Evolutionary conservation across 78 protist species (phyloP).

Genomic region (Thecamonas trahens): DNA sequence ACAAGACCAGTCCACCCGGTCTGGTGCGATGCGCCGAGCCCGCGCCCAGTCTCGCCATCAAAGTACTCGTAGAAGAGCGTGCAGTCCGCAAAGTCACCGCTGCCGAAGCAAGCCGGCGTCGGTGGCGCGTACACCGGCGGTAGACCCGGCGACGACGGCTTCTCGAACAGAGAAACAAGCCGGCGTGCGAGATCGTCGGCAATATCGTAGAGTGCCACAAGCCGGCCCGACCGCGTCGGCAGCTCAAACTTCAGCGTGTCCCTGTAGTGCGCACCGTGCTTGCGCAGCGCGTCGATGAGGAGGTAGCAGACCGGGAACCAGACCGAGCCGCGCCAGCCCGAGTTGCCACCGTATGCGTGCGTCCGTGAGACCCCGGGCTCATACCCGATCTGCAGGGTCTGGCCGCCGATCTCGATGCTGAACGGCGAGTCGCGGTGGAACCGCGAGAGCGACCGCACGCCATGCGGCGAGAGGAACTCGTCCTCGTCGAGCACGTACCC

Average conservation of each 20-base stretch:
- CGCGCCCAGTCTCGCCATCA: conserved; percentile 52
- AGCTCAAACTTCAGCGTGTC: conserved; percentile 19
- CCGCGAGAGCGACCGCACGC: conserved; percentile 50
- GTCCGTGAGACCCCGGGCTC: conserved; percentile 43
- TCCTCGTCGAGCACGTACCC: conserved; percentile 21
- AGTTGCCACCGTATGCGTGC: conserved; percentile 63
- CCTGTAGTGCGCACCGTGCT: conserved; percentile 37
- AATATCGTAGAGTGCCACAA: background rate
- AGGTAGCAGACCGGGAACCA: conserved; percentile 61
- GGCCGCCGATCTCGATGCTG: background rate
- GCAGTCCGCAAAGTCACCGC: too few species aligned
- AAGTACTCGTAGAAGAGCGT: conserved; percentile 52
- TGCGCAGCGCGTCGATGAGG: conserved; percentile 42
- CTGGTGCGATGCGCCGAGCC: conserved; percentile 73
- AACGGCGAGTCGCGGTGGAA: background rate
- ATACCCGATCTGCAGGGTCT: conserved; percentile 1
- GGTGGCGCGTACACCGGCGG: conserved; percentile 21
- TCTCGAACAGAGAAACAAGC: background rate
- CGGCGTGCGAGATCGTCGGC: background rate
- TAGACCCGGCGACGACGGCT: background rate
- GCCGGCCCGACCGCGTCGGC: conserved; percentile 30
- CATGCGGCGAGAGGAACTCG: conserved; percentile 50
- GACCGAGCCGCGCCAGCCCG: conserved; percentile 74
- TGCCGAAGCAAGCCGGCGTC: conserved; percentile 35
- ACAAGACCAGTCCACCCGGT: conserved; percentile 75